These are phyloP conservation scores for Striga asiatica DNA, from an alignment of 257 asterid genomes.

Conservation along the genomic window DNA sequence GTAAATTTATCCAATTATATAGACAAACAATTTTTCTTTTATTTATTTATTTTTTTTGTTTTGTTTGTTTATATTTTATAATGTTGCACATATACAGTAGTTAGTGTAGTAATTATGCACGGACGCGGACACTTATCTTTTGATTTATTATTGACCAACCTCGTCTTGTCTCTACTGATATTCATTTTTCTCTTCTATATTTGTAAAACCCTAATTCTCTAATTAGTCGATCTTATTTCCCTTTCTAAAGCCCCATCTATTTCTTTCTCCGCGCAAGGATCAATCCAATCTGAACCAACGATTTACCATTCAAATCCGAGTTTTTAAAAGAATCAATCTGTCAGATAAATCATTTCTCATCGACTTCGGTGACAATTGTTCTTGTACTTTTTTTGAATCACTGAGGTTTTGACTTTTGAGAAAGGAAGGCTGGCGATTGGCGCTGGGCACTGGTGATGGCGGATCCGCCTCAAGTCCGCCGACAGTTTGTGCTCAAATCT, in stretches of 20 bases:
- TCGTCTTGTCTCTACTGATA: background rate
- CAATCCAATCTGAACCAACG: background rate
- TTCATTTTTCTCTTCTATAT: slow-evolving; percentile 12
- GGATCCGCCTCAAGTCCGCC: slow-evolving; percentile 77
- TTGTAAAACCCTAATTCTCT: slow-evolving; percentile 38
- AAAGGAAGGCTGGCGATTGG: slow-evolving; percentile 82
- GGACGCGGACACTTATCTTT: background rate
- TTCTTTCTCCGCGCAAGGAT: background rate
- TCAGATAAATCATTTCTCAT: background rate
- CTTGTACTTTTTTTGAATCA: background rate
- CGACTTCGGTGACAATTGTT: slow-evolving; percentile 5
- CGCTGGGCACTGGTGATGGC: slow-evolving; percentile 56
- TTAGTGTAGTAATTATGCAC: background rate
- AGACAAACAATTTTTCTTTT: no score
- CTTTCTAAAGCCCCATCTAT: background rate
- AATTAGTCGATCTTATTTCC: no score
- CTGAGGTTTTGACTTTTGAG: slow-evolving; percentile 23
- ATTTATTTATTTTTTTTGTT: no score
- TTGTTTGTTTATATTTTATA: no score
- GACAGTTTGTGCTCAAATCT: slow-evolving; percentile 23
- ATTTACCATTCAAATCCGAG: background rate
- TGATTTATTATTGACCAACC: no score
- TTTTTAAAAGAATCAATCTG: no score
- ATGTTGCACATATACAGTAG: no score
- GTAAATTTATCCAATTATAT: no score